A percentile compares a stretch with the other conserved stretches of the same genome.
phyloP scores from a whole-genome alignment of 2,329 filamentous ascomycete species.

The Verticillium nubilum region DNA sequence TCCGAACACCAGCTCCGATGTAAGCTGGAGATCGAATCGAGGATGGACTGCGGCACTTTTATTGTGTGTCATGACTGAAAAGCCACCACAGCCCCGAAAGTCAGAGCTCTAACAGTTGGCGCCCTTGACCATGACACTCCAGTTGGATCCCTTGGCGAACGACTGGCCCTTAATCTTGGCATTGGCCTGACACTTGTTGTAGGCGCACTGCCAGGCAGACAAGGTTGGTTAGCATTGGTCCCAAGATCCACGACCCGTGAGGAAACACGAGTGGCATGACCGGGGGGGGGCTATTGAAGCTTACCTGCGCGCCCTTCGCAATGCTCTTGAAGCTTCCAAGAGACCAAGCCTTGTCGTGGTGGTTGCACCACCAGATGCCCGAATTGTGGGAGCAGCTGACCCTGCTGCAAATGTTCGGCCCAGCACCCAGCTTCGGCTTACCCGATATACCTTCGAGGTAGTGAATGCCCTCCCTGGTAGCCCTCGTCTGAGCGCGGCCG shows the following conservation, averaged over 20 bases:
- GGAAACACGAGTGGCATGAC: background rate
- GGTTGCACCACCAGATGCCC: conserved; percentile 21
- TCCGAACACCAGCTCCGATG: background rate
- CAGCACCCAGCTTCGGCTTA: conserved; percentile 8
- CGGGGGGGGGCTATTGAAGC: background rate
- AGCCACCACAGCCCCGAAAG: background rate
- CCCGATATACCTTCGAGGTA: conserved; percentile 11
- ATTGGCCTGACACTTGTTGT: background rate
- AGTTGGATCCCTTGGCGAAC: background rate
- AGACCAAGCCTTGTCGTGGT: background rate
- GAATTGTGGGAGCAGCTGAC: conserved; percentile 14
- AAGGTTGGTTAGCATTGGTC: background rate
- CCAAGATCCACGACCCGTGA: too few species aligned
- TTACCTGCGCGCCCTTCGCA: conserved; percentile 4
- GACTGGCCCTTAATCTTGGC: background rate
- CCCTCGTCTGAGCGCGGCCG: background rate
- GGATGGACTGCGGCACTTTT: background rate
- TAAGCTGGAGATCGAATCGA: too few species aligned
- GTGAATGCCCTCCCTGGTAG: conserved; percentile 5
- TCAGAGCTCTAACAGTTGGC: background rate
- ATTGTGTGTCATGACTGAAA: background rate
- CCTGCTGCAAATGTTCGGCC: conserved; percentile 11
- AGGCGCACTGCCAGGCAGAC: background rate
- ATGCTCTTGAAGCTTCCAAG: conserved; percentile 3
- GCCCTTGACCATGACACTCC: background rate